Percentiles rank a stretch among this genome's conserved stretches.
Conservation (phyloP, 345 rosid genomes). For the Aethionema arabicum region DNA sequence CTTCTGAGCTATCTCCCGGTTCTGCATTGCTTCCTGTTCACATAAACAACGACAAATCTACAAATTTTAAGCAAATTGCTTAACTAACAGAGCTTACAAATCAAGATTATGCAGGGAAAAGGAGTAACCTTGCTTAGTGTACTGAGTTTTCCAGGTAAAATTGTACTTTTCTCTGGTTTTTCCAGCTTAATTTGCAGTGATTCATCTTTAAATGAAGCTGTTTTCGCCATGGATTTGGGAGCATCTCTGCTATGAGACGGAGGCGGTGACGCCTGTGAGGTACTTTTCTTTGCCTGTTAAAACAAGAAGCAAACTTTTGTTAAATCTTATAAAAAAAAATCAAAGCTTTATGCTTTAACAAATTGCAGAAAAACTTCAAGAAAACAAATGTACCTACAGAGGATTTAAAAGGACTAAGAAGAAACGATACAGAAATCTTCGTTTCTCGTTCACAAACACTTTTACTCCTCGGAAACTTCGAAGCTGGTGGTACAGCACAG, state of each 20-base stretch:
- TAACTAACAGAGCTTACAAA: not conserved
- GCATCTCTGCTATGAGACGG: constrained; percentile 29
- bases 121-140: constrained; percentile 63
- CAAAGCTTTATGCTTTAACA: not conserved
- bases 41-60: constrained; percentile 8
- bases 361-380: not conserved
- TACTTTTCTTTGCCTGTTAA: constrained; percentile 35
- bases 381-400: constrained; percentile 80
- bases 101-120: not conserved
- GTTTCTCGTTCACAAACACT: constrained; percentile 71
- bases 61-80: not conserved
- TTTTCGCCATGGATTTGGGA: constrained; percentile 21
- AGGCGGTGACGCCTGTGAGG: constrained; percentile 31
- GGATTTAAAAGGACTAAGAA: constrained; percentile 60
- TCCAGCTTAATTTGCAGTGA: constrained; percentile 39
- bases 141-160: constrained; percentile 72
- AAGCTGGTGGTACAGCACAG: constrained; percentile 57
- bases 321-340: not conserved
- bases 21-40: constrained; percentile 86
- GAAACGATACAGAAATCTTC: constrained; percentile 43
- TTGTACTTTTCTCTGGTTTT: constrained; percentile 38
- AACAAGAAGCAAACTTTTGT: constrained; percentile 4
- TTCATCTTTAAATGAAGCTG: constrained; percentile 30
- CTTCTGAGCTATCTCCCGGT: constrained; percentile 81
- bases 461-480: constrained; percentile 74